These are phyloP conservation scores for Aegilops bicornis DNA, from an alignment of 176 grass and related monocot genomes.

Conservation along the genomic window DNA sequence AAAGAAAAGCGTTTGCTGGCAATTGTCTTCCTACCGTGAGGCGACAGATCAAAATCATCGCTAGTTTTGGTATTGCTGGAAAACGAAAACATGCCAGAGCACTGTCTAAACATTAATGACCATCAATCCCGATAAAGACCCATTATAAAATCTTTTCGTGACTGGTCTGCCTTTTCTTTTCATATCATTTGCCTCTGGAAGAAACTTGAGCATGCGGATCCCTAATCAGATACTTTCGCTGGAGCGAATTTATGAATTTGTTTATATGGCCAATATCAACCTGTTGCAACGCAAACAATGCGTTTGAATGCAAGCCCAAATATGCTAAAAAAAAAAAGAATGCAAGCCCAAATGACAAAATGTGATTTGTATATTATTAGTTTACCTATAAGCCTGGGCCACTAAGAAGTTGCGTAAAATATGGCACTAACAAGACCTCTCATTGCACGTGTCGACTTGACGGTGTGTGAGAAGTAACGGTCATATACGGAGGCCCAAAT, in stretches of 20 bases:
- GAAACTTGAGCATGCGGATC: neutral
- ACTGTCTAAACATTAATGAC: neutral
- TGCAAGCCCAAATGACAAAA: neutral
- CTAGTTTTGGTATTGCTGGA: neutral
- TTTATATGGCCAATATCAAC: neutral
- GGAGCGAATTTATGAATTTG: neutral
- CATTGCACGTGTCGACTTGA: too few relatives aligned
- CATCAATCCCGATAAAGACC: neutral
- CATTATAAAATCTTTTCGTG: neutral
- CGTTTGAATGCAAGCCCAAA: neutral
- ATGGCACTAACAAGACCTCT: too few relatives aligned
- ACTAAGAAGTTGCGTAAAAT: neutral
- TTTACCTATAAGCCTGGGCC: neutral
- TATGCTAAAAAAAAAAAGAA: neutral
- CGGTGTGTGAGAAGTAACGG: too few relatives aligned
- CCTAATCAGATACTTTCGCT: neutral
- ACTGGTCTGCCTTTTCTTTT: neutral
- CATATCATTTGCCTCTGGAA: neutral
- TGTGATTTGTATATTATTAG: neutral
- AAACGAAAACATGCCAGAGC: neutral
- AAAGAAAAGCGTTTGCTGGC: neutral
- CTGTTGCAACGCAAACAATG: neutral
- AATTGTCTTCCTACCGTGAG: neutral
- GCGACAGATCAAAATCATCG: neutral
- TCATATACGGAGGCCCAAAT: too few relatives aligned